Base-by-base conservation (phyloP, 441 rosid species). In the Brassica balearica region DNA sequence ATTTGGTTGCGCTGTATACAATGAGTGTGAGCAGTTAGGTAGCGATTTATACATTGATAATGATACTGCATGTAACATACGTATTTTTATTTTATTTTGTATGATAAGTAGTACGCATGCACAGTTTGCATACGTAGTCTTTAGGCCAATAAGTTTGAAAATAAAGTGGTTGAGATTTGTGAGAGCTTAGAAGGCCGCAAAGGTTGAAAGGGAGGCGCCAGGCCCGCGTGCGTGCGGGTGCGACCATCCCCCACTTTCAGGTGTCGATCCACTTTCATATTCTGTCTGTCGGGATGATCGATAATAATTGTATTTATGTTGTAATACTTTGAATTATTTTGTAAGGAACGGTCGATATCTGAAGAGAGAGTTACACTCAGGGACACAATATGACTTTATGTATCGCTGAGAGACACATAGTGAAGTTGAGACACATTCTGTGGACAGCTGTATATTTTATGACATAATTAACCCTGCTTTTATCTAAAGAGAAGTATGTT, bases 171-270 rank as follows among this genome's bases (percentile, higher is more conserved):
- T 70, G 76, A 75, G 73, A 80, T 71, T 5, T 48, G 77, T 55
- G 81, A 77, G 68, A 65, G 71, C 29, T 70, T 65, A 46, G 80
- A 80, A 34, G 83, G 83, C 80, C 83, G 83, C 79, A 75, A 75
- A 71, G 59, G 80, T 80, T 80, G 83, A 80, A 75, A 80, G 67
- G 62, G 15, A 63, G 68, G 79, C 41, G 23, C 38, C 51, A 61
- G 78, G 62, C 78, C 72, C 69, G 76, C 41, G 48, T 27, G 80
- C 80, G 71, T 69, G 76, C 58, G 63, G 46, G 41, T 46, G 76
- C 65, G 58, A 46, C 58, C 46, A 69, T 25, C 72, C 5, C 60
- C 11, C 69, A 8, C 25, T 32, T 65, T 75, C 70, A 74, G 61
- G 17, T 66, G 7, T 71, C 60, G 32, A 41, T 27, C 29, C 7